Evolutionary conservation across 371 early-diverging fungal genomes (phyloP).

Genomic region (Lichtheimia ramosa): DNA sequence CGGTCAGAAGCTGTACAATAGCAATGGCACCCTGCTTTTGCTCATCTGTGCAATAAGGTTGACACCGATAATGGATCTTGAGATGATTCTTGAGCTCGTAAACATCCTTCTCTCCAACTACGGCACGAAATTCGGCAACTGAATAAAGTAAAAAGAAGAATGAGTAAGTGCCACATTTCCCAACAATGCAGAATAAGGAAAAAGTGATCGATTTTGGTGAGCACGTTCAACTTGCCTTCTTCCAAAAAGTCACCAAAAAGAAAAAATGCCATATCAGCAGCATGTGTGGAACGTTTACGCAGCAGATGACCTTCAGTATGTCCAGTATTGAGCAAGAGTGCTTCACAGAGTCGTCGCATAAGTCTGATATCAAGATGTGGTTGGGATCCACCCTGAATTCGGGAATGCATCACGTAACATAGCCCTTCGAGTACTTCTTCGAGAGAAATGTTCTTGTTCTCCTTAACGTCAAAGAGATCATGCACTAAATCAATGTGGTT

Average conservation of each 20-base stretch:
- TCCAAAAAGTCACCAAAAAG: constrained; percentile 94
- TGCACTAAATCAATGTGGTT: constrained; percentile 40
- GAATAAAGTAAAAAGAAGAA: not conserved
- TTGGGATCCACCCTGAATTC: constrained; percentile 83
- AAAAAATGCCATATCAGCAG: constrained; percentile 84
- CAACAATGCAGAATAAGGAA: not conserved
- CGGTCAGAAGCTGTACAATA: constrained; percentile 67
- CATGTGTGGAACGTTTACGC: constrained; percentile 64
- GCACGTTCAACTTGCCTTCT: constrained; percentile 53
- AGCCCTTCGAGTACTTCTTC: constrained; percentile 87
- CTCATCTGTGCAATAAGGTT: constrained; percentile 59
- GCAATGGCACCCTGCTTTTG: constrained; percentile 76
- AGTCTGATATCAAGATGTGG: constrained; percentile 76
- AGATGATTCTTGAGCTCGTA: constrained; percentile 78
- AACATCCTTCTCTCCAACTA: constrained; percentile 74
- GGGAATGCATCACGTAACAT: constrained; percentile 92
- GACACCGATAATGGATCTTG: constrained; percentile 82
- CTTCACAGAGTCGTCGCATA: constrained; percentile 86
- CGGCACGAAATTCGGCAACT: constrained; percentile 66
- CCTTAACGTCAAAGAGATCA: constrained; percentile 66
- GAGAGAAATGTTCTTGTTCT: constrained; percentile 75
- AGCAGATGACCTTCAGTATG: constrained; percentile 66
- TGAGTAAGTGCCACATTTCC: not conserved
- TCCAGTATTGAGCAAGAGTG: constrained; percentile 77
- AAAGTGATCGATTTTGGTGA: too few species aligned